Conservation (phyloP, 2,329 filamentous ascomycete genomes). For the Ceratocystis cubensis region DNA sequence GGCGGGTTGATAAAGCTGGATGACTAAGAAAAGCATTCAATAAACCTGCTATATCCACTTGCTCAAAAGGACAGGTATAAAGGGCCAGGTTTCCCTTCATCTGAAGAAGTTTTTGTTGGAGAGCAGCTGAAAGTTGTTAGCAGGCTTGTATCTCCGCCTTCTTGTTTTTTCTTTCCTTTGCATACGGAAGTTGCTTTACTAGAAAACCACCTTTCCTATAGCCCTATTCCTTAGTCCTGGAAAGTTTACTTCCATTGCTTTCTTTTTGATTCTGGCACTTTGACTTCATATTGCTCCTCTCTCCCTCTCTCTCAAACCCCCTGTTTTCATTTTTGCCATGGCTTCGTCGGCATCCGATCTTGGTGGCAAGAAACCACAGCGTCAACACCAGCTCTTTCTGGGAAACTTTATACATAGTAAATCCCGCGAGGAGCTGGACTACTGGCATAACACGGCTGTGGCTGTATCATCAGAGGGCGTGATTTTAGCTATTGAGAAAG, state of each 20-base stretch:
- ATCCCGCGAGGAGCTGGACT: constrained; percentile 37
- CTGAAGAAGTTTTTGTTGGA: background rate
- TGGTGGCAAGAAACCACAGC: background rate
- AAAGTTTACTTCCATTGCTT: background rate
- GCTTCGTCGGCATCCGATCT: background rate
- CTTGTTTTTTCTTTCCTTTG: background rate
- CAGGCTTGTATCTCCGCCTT: background rate
- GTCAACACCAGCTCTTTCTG: constrained; percentile 35
- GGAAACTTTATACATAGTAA: constrained; percentile 46
- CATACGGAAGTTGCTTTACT: background rate
- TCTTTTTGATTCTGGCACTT: background rate
- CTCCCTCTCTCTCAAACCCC: background rate
- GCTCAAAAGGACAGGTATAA: background rate
- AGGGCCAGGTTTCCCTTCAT: background rate
- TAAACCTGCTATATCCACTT: background rate
- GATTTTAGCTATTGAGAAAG: constrained; percentile 38
- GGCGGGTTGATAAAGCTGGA: background rate
- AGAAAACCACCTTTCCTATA: background rate
- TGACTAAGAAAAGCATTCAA: background rate
- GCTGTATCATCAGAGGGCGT: constrained; percentile 39
- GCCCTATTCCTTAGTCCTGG: background rate
- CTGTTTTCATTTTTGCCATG: background rate
- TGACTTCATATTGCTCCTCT: background rate
- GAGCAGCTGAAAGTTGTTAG: background rate
- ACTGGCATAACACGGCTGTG: constrained; percentile 39